Base-by-base conservation (phyloP, 2,329 filamentous ascomycete species). In the Cytospora paraplurivora region DNA sequence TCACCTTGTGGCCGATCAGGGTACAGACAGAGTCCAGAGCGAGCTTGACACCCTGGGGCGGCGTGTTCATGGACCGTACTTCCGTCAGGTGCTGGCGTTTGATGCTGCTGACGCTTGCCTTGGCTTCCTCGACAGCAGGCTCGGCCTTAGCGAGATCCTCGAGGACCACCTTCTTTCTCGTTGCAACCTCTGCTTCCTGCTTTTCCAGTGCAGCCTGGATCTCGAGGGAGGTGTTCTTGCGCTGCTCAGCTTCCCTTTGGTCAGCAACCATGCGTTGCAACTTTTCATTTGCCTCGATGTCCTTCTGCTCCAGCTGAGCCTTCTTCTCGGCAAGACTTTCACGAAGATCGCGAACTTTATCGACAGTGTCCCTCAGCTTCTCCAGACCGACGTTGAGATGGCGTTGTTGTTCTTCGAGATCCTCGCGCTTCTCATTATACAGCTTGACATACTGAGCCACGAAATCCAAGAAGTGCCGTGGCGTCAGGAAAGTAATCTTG, bases 311-410 rank as follows among this genome's bases (percentile, higher is more conserved):
- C 8, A 99, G 83, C 75, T 98, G 92, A 1, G 85, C 87, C 79
- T 97, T 96, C 85, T 99, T 99, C 77, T 96, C 89, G 1, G 93
- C 93, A 63, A 99, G 83, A 76, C 93, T 97, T 69, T 86, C 88
- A 71, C 94, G 89, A 65, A 99, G 83, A 75, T 98, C 94, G 66
- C 92, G 88, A 62, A 99, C 95, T 80, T 99, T 98, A 76, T 97
- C 93, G 27, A 98, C 93, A 2, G 95, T 99, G 77, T 98, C 95
- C 69, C 92, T 87, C 34, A 99, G 82, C 76, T 99, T 99, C 80
- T 99, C 95, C 1, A 99, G 85, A 82, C 95, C 96, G 62, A 98
- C 93, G 72, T 99, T 99, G 67, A 99, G 83, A 84, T 99, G 95
- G 35, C 95, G 90, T 74, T 99, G 95, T 76, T 99, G 95, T 75